These are phyloP conservation scores for Cladosporium sp. DNA, from an alignment of 2,329 filamentous ascomycete genomes.

Conservation along the genomic window DNA sequence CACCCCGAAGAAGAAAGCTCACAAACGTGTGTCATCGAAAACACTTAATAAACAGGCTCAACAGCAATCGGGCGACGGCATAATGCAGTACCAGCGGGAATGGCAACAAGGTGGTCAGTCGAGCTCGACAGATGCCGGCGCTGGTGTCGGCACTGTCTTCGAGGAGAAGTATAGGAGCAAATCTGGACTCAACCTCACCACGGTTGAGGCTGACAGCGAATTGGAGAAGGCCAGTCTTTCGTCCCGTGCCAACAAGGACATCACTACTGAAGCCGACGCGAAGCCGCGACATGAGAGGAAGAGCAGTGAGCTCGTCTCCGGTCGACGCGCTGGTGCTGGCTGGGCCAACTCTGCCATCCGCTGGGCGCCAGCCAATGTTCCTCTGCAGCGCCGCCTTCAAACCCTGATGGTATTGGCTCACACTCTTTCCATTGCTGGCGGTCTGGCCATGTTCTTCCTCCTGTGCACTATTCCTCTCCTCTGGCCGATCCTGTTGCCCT, in stretches of 20 bases:
- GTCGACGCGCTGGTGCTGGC: constrained; percentile 50
- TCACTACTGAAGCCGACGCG: constrained; percentile 18
- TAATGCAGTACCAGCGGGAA: constrained; percentile 3
- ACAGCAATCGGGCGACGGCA: background rate
- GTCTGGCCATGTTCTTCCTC: constrained; percentile 79
- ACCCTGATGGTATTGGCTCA: constrained; percentile 48
- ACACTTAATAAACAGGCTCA: constrained; percentile 19
- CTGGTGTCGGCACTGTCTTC: constrained; percentile 2
- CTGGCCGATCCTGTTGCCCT: constrained; percentile 76
- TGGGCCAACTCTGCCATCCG: constrained; percentile 59
- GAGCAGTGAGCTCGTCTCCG: constrained; percentile 45
- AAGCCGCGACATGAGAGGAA: constrained; percentile 18
- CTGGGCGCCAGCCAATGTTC: constrained; percentile 79
- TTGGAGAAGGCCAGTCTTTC: constrained; percentile 11
- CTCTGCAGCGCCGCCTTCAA: constrained; percentile 48
- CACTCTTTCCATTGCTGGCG: constrained; percentile 45
- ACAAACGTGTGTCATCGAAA: constrained; percentile 26
- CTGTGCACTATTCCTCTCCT: constrained; percentile 85
- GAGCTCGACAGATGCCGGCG: background rate
- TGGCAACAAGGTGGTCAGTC: background rate
- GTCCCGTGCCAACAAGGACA: constrained; percentile 32
- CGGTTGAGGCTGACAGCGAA: constrained; percentile 36
- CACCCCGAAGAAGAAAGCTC: constrained; percentile 20
- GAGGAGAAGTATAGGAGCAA: constrained; percentile 28
- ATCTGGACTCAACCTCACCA: constrained; percentile 44